A percentile compares a stretch with the other conserved stretches of the same genome.
phyloP scores from a whole-genome alignment of 2,329 filamentous ascomycete genomes.

The Colletotrichum musicola region DNA sequence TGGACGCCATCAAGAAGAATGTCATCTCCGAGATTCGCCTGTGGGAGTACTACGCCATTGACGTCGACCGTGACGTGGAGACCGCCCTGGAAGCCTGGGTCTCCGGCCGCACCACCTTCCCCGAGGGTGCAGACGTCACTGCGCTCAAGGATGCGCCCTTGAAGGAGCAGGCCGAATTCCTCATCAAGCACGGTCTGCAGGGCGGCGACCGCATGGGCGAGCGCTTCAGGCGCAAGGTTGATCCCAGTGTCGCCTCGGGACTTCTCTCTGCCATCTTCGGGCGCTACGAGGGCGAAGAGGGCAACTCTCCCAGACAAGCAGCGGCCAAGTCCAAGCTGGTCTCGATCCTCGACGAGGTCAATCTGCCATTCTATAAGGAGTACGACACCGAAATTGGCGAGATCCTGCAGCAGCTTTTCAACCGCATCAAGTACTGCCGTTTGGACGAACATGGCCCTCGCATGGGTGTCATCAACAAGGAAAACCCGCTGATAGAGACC shows the following conservation, averaged over 20 bases:
- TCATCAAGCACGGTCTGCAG: slow-evolving; percentile 76
- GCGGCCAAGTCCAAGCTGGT: slow-evolving; percentile 67
- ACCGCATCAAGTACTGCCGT: slow-evolving; percentile 93
- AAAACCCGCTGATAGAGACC: slow-evolving; percentile 87
- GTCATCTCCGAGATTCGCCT: slow-evolving; percentile 83
- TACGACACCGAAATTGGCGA: slow-evolving; percentile 87
- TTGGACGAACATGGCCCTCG: slow-evolving; percentile 94
- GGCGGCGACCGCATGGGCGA: slow-evolving; percentile 83
- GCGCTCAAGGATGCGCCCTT: slow-evolving; percentile 60
- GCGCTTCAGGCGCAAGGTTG: slow-evolving; percentile 78
- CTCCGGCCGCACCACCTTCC: slow-evolving; percentile 67
- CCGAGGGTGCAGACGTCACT: slow-evolving; percentile 59
- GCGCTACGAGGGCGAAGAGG: slow-evolving; percentile 68
- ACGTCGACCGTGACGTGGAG: slow-evolving; percentile 80
- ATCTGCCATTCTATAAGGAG: slow-evolving; percentile 90
- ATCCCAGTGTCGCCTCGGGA: slow-evolving; percentile 77
- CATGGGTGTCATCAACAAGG: slow-evolving; percentile 79
- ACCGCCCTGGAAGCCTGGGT: slow-evolving; percentile 80
- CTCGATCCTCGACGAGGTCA: slow-evolving; percentile 83
- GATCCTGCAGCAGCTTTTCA: slow-evolving; percentile 91
- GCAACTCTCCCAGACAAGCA: slow-evolving; percentile 62
- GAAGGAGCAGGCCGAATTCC: slow-evolving; percentile 70
- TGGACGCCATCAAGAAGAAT: slow-evolving; percentile 85
- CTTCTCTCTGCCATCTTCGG: slow-evolving; percentile 78
- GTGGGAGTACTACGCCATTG: slow-evolving; percentile 93